Conservation (phyloP, 768 basidiomycete genomes). For the Cystobasidium tubakii region DNA sequence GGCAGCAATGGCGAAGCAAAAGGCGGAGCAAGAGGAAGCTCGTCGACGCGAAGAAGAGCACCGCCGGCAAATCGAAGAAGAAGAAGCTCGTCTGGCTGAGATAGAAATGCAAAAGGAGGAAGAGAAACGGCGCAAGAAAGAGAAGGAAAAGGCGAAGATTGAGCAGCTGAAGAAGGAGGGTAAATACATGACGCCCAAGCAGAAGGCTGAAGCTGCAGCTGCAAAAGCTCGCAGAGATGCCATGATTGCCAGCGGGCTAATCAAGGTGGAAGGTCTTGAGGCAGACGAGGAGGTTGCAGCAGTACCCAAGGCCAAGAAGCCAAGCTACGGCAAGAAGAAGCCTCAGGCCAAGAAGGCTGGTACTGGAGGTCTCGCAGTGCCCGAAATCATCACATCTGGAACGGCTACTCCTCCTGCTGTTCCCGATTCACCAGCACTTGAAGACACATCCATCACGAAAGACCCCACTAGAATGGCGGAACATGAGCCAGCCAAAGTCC, state of each 20-base stretch:
- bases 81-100: constrained; percentile 70
- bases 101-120: constrained; percentile 88
- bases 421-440: constrained; percentile 44
- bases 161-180: constrained; percentile 92
- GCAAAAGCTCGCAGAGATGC: constrained; percentile 88
- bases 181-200: constrained; percentile 88
- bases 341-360: constrained; percentile 38
- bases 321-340: constrained; percentile 62
- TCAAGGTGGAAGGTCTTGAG: constrained; percentile 76
- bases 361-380: constrained; percentile 46
- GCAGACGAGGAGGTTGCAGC: constrained; percentile 49
- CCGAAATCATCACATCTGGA: constrained; percentile 20
- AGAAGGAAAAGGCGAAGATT: constrained; percentile 86
- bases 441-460: constrained; percentile 18
- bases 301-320: constrained; percentile 58
- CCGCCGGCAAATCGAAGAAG: constrained; percentile 70
- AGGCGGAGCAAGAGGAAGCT: constrained; percentile 77
- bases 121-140: constrained; percentile 82
- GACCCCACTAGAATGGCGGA: constrained; percentile 48
- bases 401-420: constrained; percentile 40
- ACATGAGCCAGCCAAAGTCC: constrained; percentile 53
- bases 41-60: constrained; percentile 65
- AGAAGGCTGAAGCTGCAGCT: constrained; percentile 83
- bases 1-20: constrained; percentile 89
- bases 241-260: constrained; percentile 73